A percentile compares a stretch with the other conserved stretches of the same genome.
Evolutionary conservation across 2,329 filamentous ascomycete genomes (phyloP).

Genomic region (Verticillium klebahnii): DNA sequence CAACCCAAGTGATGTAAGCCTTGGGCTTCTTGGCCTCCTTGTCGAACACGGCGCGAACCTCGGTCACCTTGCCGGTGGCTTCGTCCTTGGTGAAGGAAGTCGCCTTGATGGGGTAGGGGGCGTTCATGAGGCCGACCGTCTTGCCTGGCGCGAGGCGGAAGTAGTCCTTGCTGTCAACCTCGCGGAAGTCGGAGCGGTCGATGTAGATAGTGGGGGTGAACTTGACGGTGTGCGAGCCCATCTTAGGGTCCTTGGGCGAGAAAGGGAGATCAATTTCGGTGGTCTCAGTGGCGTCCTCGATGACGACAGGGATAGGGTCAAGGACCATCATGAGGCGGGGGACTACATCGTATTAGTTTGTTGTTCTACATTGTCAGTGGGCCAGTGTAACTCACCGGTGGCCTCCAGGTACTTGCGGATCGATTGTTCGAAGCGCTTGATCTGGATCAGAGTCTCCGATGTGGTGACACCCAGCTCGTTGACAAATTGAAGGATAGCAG

Average conservation of each 20-base stretch:
- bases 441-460: conserved; percentile 71
- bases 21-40: conserved; percentile 71
- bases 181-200: conserved; percentile 74
- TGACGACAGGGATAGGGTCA: conserved; percentile 76
- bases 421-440: conserved; percentile 76
- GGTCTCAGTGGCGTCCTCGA: conserved; percentile 71
- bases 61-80: conserved; percentile 57
- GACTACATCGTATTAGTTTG: conserved; percentile 34
- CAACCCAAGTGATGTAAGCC: conserved; percentile 89
- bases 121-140: conserved; percentile 69
- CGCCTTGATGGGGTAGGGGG: conserved; percentile 66
- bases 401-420: conserved; percentile 83
- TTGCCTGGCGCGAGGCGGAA: conserved; percentile 78
- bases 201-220: conserved; percentile 82
- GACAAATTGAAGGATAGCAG: conserved; percentile 83
- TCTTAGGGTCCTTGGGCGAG: conserved; percentile 70
- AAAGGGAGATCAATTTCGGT: conserved; percentile 66
- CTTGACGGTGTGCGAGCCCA: conserved; percentile 54
- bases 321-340: conserved; percentile 86
- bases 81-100: conserved; percentile 66
- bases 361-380: neutral
- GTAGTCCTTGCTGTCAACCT: conserved; percentile 69
- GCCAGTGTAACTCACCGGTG: conserved; percentile 33
- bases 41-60: conserved; percentile 60
- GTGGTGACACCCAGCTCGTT: conserved; percentile 91